These are phyloP conservation scores for Tetrapyrgos nigripes DNA, from an alignment of 1,284 basidiomycete genomes.

Conservation along the genomic window DNA sequence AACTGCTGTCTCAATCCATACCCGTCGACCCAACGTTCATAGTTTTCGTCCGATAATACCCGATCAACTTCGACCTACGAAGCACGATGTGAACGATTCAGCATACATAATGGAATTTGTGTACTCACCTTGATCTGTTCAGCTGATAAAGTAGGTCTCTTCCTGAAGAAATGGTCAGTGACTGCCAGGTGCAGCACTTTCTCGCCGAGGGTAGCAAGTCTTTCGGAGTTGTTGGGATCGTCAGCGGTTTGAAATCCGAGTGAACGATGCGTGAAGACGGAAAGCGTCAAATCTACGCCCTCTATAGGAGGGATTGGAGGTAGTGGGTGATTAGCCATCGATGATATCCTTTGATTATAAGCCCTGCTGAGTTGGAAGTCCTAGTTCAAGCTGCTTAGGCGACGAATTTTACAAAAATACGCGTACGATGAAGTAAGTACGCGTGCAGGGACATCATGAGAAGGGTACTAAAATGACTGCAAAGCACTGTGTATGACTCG, in stretches of 20 bases:
- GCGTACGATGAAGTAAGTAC: too few relatives aligned
- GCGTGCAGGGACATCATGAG: not conserved
- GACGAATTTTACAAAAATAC: not conserved
- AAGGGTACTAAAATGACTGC: not conserved
- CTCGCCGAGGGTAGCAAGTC: constrained; percentile 54
- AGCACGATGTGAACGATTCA: constrained; percentile 7
- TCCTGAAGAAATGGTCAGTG: constrained; percentile 48
- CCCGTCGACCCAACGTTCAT: constrained; percentile 46
- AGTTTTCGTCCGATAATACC: constrained; percentile 35
- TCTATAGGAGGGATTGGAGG: constrained; percentile 50
- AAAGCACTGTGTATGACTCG: not conserved
- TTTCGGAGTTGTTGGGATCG: constrained; percentile 53
- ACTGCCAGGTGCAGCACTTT: constrained; percentile 50
- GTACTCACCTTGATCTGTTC: constrained; percentile 47
- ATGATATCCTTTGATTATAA: not conserved
- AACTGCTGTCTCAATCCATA: constrained; percentile 34
- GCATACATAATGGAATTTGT: not conserved
- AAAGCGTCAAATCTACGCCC: constrained; percentile 55
- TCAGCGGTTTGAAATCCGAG: constrained; percentile 33
- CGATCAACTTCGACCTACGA: constrained; percentile 34
- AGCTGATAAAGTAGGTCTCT: constrained; percentile 45
- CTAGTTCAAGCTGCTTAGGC: not conserved
- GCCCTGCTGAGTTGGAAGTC: not conserved
- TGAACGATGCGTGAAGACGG: constrained; percentile 54
- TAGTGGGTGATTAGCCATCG: constrained; percentile 16